A percentile compares a stretch with the other conserved stretches of the same genome.
Conservation (phyloP, 2,329 filamentous ascomycete genomes). For the Neonectria neomacrospora region DNA sequence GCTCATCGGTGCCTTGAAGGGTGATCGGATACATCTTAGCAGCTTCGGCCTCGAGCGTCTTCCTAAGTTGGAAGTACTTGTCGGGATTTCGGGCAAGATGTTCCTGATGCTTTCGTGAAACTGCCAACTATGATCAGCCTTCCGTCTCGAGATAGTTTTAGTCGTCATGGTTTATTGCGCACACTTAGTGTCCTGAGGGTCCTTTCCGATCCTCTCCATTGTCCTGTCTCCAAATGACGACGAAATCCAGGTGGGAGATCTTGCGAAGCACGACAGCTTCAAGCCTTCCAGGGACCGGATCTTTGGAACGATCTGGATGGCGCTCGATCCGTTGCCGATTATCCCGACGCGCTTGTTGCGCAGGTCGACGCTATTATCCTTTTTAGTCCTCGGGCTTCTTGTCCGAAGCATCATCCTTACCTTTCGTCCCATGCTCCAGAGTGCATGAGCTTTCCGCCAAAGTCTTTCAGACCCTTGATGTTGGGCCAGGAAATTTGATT, state of each 20-base stretch:
- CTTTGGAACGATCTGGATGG: conserved; percentile 20
- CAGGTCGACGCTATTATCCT: conserved; percentile 1
- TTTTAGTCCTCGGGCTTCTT: too few species aligned
- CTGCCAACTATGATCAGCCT: conserved; percentile 2
- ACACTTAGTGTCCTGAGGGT: conserved; percentile 25
- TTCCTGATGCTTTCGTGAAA: conserved; percentile 23
- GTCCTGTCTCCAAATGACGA: conserved; percentile 17
- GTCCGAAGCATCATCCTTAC: neutral
- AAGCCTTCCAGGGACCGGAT: conserved; percentile 8
- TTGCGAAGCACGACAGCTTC: conserved; percentile 16
- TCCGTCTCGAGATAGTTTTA: neutral
- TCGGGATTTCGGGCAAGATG: conserved; percentile 23
- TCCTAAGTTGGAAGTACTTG: conserved; percentile 15
- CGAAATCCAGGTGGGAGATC: conserved; percentile 17
- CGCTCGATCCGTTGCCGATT: conserved; percentile 20
- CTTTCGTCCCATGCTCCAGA: conserved; percentile 22
- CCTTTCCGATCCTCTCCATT: conserved; percentile 24
- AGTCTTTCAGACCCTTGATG: conserved; percentile 1
- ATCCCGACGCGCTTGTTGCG: conserved; percentile 9
- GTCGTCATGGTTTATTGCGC: neutral
- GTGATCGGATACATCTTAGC: conserved; percentile 13
- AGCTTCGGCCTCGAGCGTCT: conserved; percentile 20
- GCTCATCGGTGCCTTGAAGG: conserved; percentile 12
- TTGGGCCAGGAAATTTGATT: conserved; percentile 18
- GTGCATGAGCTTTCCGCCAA: conserved; percentile 19